Conservation (phyloP, 148 eudicot species). For the Vaccinium vitisidaea region DNA sequence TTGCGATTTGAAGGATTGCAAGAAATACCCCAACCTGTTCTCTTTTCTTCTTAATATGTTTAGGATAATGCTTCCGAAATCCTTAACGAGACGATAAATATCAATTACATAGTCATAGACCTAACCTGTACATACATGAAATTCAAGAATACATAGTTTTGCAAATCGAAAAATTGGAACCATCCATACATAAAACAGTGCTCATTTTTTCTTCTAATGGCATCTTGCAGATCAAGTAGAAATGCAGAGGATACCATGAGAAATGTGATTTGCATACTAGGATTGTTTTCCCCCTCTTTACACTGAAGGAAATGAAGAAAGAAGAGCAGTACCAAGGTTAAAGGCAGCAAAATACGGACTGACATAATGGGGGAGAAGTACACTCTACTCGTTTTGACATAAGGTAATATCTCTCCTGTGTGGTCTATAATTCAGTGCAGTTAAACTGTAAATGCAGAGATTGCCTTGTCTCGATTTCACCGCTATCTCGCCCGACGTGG, state of each 20-base stretch:
- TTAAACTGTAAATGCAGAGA: slow-evolving; percentile 71
- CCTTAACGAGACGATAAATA: not conserved
- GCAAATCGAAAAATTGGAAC: not conserved
- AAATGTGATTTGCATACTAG: not conserved
- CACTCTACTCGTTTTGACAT: slow-evolving; percentile 45
- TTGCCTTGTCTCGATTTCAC: slow-evolving; percentile 63
- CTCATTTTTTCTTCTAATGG: not conserved
- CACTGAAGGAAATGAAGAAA: not conserved
- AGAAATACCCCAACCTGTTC: too few relatives aligned
- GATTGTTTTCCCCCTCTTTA: not conserved
- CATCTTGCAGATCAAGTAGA: not conserved
- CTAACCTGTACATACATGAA: not conserved
- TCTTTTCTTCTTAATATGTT: too few relatives aligned
- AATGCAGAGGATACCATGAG: not conserved
- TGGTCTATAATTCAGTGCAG: slow-evolving; percentile 69
- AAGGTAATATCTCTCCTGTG: slow-evolving; percentile 45
- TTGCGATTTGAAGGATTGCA: too few relatives aligned
- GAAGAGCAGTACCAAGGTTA: not conserved
- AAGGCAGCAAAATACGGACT: not conserved
- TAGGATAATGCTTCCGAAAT: not conserved
- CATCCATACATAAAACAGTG: not conserved
- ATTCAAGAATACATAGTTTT: not conserved
- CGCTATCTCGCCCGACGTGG: slow-evolving; percentile 61
- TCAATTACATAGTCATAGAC: not conserved
- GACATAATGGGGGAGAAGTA: not conserved